Base-by-base conservation (phyloP, 2,329 filamentous ascomycete species). In the Cryphonectria nitschkei region DNA sequence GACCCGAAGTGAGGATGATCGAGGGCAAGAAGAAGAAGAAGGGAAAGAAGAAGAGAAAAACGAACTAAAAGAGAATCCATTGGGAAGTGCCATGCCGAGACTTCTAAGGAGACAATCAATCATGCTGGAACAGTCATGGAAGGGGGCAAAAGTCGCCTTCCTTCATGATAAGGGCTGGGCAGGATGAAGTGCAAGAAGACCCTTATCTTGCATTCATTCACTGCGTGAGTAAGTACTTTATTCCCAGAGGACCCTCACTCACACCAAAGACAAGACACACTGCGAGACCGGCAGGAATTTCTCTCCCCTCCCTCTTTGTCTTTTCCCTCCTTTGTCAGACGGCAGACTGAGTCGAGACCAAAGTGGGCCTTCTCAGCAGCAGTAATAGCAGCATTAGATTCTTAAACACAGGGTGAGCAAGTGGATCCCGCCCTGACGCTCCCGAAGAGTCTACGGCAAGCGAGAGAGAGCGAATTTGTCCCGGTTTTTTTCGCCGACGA, bases 381-480 rank as follows among this genome's bases (percentile, higher is more conserved):
- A 39, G 37, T 8, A 39, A 11, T 8, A 39, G 37, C 37, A 13
- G 22, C 19, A 3, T 46, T 22, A 43, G 22, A 50, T 43, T 50
- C 65, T 52, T 39, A 29, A 9, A 50, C 46, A 50, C 46, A 50
- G 22, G 46, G 46, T 39, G 39, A 63, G 58, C 46, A 22, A 19
- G 70, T 72, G 68, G 70, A 63, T 63, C 70, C 46, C 68, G 56
- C 64, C 68, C 68, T 67, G 46, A 66, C 37, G 32, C 37, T 39
- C 46, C 46, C 46, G 37, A 70, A 64, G 43, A 11, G 34, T 69
- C 58, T 61, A 61, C 58, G 58, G 58, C 32, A 46, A 41, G 34
- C 41, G 39, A 61, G n/a, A 50, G 46, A 50, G 46, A 13, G 37
- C 16, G 46, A n/a, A 7, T 32, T 29, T 68, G 62, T 64, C 41